Conservation (phyloP, 352 stramenopile species). For the Globisporangium uncinulatum region DNA sequence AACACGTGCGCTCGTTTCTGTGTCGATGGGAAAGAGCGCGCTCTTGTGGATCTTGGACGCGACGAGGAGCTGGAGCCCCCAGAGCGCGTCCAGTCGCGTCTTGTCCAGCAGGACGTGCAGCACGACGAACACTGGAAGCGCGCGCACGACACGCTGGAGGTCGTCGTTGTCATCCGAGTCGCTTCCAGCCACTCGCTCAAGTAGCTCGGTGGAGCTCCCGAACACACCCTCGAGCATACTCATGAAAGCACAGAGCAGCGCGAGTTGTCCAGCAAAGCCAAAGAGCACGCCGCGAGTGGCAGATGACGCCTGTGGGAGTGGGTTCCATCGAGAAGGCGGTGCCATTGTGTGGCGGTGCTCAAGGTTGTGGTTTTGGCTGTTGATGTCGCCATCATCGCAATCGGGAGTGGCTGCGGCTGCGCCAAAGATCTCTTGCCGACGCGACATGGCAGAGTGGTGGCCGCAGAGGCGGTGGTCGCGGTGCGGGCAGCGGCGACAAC, state of each 20-base stretch:
- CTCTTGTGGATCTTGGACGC: conserved; percentile 9
- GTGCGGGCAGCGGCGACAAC: neutral
- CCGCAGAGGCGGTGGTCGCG: neutral
- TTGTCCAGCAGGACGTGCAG: conserved; percentile 3
- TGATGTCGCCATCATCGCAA: neutral
- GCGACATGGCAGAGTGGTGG: neutral
- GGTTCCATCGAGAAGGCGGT: neutral
- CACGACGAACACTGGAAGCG: neutral
- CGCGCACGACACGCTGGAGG: neutral
- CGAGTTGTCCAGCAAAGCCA: neutral
- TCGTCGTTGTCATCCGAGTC: conserved; percentile 1
- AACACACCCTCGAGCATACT: conserved; percentile 2
- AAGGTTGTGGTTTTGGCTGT: neutral
- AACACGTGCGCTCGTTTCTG: neutral
- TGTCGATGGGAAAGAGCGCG: neutral
- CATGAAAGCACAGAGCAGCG: neutral
- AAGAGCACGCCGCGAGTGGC: neutral
- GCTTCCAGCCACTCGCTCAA: neutral
- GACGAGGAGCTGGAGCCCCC: conserved; percentile 6
- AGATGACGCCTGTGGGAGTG: neutral
- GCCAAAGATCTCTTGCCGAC: neutral
- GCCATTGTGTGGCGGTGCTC: neutral
- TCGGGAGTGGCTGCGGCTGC: neutral
- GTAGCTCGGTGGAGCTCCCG: neutral
- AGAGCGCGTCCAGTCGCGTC: neutral